A percentile compares a stretch with the other conserved stretches of the same genome.
Conservation (phyloP, 352 stramenopile species). For the Plasmopara viticola region DNA sequence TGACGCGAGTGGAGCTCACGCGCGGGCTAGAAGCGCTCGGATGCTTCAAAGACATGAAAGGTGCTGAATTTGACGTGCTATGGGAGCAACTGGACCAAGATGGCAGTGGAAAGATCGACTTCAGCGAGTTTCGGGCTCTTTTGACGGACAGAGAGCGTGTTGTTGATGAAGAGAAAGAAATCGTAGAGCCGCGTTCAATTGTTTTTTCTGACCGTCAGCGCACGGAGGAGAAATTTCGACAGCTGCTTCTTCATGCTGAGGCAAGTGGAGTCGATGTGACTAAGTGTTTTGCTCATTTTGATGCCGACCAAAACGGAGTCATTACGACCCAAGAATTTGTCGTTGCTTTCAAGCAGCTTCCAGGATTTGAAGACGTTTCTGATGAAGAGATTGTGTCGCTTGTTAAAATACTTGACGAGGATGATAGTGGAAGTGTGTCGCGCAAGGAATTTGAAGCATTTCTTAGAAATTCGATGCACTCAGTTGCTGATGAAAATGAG, state of each 20-base stretch:
- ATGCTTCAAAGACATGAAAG: conserved; percentile 36
- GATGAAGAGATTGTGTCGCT: conserved; percentile 32
- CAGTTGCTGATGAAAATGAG: background rate
- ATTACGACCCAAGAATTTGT: conserved; percentile 52
- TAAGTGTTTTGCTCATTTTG: conserved; percentile 51
- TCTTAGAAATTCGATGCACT: conserved; percentile 6
- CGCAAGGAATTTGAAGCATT: conserved; percentile 50
- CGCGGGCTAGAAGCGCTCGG: conserved; percentile 39
- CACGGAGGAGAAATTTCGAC: conserved; percentile 20
- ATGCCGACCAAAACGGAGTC: conserved; percentile 33
- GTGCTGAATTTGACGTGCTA: conserved; percentile 39
- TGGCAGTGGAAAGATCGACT: conserved; percentile 46
- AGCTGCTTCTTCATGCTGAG: conserved; percentile 26
- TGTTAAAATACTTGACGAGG: conserved; percentile 45
- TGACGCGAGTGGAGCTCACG: conserved; percentile 54
- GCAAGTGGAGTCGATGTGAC: conserved; percentile 30
- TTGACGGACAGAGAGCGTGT: conserved; percentile 6
- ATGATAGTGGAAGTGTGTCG: conserved; percentile 46
- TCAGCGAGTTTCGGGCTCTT: conserved; percentile 51
- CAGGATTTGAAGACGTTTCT: conserved; percentile 30
- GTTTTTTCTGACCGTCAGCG: conserved; percentile 2
- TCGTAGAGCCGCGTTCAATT: background rate
- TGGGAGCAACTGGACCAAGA: conserved; percentile 43
- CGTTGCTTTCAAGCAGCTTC: conserved; percentile 35
- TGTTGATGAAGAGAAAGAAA: background rate